Conservation (phyloP, 2,329 filamentous ascomycete genomes). For the Monosporascus sp. region DNA sequence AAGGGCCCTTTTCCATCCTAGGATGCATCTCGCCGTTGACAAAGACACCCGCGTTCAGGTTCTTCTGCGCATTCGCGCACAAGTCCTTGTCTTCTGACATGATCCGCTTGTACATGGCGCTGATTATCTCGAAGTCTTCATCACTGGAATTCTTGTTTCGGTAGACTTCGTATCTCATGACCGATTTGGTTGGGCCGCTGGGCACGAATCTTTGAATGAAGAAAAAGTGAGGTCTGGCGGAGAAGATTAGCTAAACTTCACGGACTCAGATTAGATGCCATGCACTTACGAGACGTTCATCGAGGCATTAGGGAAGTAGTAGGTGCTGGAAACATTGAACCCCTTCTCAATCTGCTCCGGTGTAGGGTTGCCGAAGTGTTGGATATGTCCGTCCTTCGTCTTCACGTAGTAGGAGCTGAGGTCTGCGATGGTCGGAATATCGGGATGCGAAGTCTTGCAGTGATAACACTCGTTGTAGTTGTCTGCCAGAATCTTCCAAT, state of each 20-base stretch:
- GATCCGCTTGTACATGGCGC: constrained; percentile 56
- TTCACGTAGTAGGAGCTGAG: constrained; percentile 49
- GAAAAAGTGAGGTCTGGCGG: constrained; percentile 51
- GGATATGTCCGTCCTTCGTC: constrained; percentile 41
- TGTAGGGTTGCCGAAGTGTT: constrained; percentile 42
- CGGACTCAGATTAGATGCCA: constrained; percentile 1
- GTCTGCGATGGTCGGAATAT: constrained; percentile 51
- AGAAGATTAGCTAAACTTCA: not conserved
- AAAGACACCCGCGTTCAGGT: constrained; percentile 56
- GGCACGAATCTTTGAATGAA: constrained; percentile 60
- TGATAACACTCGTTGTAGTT: constrained; percentile 66
- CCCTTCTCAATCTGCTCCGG: constrained; percentile 43
- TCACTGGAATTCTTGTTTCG: constrained; percentile 55
- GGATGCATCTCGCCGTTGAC: constrained; percentile 60
- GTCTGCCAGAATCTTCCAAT: constrained; percentile 57
- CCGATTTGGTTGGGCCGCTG: constrained; percentile 39
- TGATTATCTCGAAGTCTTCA: constrained; percentile 51
- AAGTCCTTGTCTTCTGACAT: constrained; percentile 61
- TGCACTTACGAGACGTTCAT: constrained; percentile 43
- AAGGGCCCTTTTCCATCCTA: constrained; percentile 51
- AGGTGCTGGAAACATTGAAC: constrained; percentile 39
- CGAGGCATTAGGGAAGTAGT: constrained; percentile 46
- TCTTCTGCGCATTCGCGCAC: constrained; percentile 53
- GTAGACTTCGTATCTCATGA: constrained; percentile 59
- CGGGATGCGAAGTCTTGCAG: constrained; percentile 54